A percentile compares a stretch with the other conserved stretches of the same genome.
These are phyloP conservation scores for Quillaja saponaria DNA, from an alignment of 306 rosid species.

Conservation along the genomic window DNA sequence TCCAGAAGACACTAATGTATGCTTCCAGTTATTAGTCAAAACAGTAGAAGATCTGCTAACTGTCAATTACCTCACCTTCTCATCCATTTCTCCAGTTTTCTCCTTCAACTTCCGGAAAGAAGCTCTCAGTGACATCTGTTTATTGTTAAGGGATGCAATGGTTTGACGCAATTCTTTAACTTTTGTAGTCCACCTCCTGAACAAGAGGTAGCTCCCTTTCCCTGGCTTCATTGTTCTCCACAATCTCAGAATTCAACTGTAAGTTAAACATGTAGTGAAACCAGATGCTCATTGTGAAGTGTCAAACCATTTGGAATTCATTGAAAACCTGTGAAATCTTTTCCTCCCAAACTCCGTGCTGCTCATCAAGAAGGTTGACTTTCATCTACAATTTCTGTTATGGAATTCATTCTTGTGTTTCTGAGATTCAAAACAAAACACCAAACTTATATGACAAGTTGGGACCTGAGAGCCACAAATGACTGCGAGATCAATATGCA, in stretches of 20 bases:
- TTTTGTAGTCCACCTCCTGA: constrained; percentile 68
- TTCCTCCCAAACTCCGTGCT: constrained; percentile 45
- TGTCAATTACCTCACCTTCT: constrained; percentile 57
- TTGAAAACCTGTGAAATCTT: constrained; percentile 56
- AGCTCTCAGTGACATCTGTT: constrained; percentile 65
- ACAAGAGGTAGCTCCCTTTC: constrained; percentile 70
- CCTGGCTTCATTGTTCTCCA: constrained; percentile 54
- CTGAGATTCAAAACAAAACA: constrained; percentile 33
- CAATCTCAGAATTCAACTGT: constrained; percentile 70
- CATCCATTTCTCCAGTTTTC: constrained; percentile 62
- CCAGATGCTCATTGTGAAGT: not conserved
- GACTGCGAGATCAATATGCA: not conserved
- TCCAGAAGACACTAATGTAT: constrained; percentile 6
- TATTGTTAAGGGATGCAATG: constrained; percentile 62
- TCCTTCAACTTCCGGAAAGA: constrained; percentile 64
- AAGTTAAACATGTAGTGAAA: constrained; percentile 20
- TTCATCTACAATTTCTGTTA: constrained; percentile 55
- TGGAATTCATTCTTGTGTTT: constrained; percentile 49
- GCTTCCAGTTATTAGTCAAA: constrained; percentile 10
- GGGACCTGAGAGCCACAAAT: not conserved
- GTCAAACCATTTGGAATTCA: not conserved
- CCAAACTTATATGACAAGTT: not conserved
- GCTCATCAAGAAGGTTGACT: constrained; percentile 50
- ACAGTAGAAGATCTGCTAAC: not conserved
- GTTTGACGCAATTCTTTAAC: constrained; percentile 74